Conservation (phyloP, 306 rosid species). For the Malus orientalis region DNA sequence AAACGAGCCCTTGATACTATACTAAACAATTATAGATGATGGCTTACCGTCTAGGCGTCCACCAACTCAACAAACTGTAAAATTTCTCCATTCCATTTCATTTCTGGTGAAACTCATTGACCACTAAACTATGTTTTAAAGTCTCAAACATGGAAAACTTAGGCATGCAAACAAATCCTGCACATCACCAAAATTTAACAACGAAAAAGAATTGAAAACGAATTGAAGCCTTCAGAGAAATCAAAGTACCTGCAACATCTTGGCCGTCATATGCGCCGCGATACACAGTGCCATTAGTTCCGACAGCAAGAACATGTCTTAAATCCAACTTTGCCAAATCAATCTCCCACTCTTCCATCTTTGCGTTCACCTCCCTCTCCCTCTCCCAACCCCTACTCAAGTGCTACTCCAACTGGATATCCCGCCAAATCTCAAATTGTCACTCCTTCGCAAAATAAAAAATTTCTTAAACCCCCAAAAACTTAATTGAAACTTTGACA, state of each 20-base stretch:
- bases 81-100: not conserved
- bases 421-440: slow-evolving; percentile 11
- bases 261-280: too few relatives aligned
- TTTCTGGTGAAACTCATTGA: not conserved
- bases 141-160: too few relatives aligned
- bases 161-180: too few relatives aligned
- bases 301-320: slow-evolving; percentile 35
- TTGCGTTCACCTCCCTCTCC: slow-evolving; percentile 13
- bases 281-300: slow-evolving; percentile 29
- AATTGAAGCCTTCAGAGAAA: too few relatives aligned
- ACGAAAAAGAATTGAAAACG: too few relatives aligned
- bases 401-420: slow-evolving; percentile 39
- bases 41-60: too few relatives aligned
- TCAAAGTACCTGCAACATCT: too few relatives aligned
- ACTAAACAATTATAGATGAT: not conserved
- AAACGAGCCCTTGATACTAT: not conserved
- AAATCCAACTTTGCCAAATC: slow-evolving; percentile 41
- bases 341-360: slow-evolving; percentile 53
- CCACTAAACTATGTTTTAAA: not conserved
- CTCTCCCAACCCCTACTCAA: slow-evolving; percentile 39
- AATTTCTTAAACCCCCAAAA: not conserved
- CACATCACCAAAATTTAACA: not conserved
- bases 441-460: not conserved
- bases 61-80: not conserved
- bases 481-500: too few relatives aligned